phyloP scores from a whole-genome alignment of 140 eudicot species.

The Stevia rebaudiana region DNA sequence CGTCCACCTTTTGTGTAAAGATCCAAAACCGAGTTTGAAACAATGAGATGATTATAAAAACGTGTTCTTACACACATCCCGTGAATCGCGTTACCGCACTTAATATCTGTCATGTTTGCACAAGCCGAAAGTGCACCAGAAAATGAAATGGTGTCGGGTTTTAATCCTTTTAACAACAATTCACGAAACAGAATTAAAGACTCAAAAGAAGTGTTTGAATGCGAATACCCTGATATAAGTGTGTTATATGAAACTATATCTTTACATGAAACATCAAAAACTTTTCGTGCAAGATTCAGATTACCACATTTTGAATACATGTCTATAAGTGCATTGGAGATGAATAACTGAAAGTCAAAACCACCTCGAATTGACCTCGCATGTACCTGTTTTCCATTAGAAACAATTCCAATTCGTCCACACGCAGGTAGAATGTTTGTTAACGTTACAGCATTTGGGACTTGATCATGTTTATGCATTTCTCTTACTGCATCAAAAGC shows the following conservation, averaged over 20 bases:
- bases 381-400: conserved; percentile 21
- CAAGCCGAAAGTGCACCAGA: conserved; percentile 60
- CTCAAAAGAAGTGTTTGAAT: conserved; percentile 34
- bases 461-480: conserved; percentile 51
- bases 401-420: conserved; percentile 29
- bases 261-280: conserved; percentile 33
- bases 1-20: conserved; percentile 31
- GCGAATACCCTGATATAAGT: conserved; percentile 57
- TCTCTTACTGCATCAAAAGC: conserved; percentile 41
- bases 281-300: conserved; percentile 44
- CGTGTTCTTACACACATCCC: conserved; percentile 12
- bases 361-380: conserved; percentile 17
- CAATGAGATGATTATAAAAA: neutral
- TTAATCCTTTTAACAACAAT: conserved; percentile 36
- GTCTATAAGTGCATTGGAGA: conserved; percentile 63
- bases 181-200: conserved; percentile 49
- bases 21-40: conserved; percentile 28
- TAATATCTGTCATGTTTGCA: conserved; percentile 46
- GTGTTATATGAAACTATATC: conserved; percentile 69
- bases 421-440: conserved; percentile 74
- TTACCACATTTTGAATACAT: conserved; percentile 71
- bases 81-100: conserved; percentile 52
- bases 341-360: conserved; percentile 16
- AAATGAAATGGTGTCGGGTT: conserved; percentile 49
- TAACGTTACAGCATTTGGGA: conserved; percentile 41